These are phyloP conservation scores for Aspergillus steynii DNA, from an alignment of 495 filamentous ascomycete species.

Conservation along the genomic window DNA sequence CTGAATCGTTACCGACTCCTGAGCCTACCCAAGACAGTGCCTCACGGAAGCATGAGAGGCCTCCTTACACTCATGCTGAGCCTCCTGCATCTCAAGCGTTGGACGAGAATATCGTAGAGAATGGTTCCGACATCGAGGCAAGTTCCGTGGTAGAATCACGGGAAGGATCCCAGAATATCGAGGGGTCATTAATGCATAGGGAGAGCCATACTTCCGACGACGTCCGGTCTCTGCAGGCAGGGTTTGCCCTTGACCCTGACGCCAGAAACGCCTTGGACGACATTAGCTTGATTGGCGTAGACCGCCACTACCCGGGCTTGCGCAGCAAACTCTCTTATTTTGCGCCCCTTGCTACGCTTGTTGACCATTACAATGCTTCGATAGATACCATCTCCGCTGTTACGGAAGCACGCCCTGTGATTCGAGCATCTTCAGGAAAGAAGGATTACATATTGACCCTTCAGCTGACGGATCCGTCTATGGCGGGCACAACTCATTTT, in stretches of 20 bases:
- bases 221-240: conserved; percentile 19
- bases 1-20: conserved; percentile 10
- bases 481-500: conserved; percentile 41
- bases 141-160: background rate
- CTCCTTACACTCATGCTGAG: background rate
- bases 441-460: conserved; percentile 70
- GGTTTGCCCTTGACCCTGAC: conserved; percentile 16
- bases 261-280: conserved; percentile 8
- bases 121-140: background rate
- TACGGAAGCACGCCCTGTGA: conserved; percentile 53
- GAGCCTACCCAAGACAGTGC: conserved; percentile 13
- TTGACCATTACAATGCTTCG: conserved; percentile 52
- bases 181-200: background rate
- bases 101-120: background rate
- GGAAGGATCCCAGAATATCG: background rate
- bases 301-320: conserved; percentile 49
- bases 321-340: conserved; percentile 67
- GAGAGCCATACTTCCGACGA: conserved; percentile 1
- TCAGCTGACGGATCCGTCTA: conserved; percentile 65
- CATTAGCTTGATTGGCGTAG: conserved; percentile 20
- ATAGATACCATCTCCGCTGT: conserved; percentile 71
- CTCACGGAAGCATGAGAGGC: background rate
- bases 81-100: background rate
- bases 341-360: conserved; percentile 63
- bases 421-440: conserved; percentile 63